Percentiles rank a stretch among this genome's conserved stretches.
These are phyloP conservation scores for Incumbomyces delicatus DNA, from an alignment of 2,329 filamentous ascomycete genomes.

Conservation along the genomic window DNA sequence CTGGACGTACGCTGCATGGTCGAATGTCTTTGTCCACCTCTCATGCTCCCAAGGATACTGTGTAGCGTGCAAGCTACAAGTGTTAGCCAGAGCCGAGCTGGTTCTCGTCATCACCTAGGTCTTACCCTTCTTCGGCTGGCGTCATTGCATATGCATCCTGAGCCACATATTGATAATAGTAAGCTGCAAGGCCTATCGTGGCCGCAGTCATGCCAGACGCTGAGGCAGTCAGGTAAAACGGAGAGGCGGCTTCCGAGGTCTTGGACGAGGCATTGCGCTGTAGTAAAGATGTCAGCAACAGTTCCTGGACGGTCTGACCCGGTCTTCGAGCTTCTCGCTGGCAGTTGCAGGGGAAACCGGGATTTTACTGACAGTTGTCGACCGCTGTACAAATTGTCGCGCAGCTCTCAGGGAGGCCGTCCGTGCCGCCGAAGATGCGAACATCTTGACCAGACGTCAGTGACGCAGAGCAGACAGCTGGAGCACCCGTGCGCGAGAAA, in stretches of 20 bases:
- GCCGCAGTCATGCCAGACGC: conserved; percentile 77
- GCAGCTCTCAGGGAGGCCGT: conserved; percentile 74
- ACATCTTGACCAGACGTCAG: conserved; percentile 53
- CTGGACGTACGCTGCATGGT: conserved; percentile 78
- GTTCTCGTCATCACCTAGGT: conserved; percentile 11
- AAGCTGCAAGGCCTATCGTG: conserved; percentile 81
- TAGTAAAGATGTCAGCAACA: conserved; percentile 17
- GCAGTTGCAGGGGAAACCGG: conserved; percentile 23
- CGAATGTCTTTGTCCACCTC: conserved; percentile 89
- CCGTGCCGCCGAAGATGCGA: conserved; percentile 86
- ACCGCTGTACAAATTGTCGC: conserved; percentile 61
- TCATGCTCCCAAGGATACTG: conserved; percentile 92
- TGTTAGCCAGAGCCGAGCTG: conserved; percentile 11
- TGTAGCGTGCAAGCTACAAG: conserved; percentile 72
- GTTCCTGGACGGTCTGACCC: conserved; percentile 10
- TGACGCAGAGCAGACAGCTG: conserved; percentile 13
- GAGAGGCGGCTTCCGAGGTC: conserved; percentile 58
- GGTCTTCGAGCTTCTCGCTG: conserved; percentile 24
- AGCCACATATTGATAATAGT: conserved; percentile 97
- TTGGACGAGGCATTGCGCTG: conserved; percentile 57
- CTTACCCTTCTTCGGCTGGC: conserved; percentile 96
- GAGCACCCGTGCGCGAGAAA: conserved; percentile 10
- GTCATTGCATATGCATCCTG: conserved; percentile 79
- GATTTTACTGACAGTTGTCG: conserved; percentile 62
- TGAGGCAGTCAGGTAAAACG: conserved; percentile 75